These are phyloP conservation scores for Xylariaceae sp. DNA, from an alignment of 2,329 filamentous ascomycete genomes.

Conservation along the genomic window DNA sequence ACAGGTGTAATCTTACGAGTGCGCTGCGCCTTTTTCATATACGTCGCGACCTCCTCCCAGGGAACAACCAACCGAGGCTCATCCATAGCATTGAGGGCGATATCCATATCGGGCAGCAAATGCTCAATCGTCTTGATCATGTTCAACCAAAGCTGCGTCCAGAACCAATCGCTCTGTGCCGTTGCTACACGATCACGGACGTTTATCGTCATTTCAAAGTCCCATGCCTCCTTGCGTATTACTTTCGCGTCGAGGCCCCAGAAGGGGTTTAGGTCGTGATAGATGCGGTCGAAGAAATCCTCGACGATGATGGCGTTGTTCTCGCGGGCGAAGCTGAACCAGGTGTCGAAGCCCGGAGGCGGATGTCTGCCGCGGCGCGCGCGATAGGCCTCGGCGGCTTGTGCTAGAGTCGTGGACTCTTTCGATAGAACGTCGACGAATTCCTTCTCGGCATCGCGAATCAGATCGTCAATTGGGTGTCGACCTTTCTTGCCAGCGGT, in stretches of 20 bases:
- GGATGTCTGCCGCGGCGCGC: conserved; percentile 44
- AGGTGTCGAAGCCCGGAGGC: conserved; percentile 44
- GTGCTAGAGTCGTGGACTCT: conserved; percentile 38
- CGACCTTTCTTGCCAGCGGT: neutral
- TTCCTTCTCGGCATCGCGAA: conserved; percentile 36
- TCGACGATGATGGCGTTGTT: conserved; percentile 42
- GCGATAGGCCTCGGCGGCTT: conserved; percentile 43
- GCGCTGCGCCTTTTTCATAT: conserved; percentile 48
- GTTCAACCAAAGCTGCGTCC: conserved; percentile 52
- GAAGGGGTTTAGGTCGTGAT: conserved; percentile 48
- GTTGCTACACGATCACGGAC: conserved; percentile 49
- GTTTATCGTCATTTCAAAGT: conserved; percentile 58
- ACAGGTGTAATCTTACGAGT: conserved; percentile 41
- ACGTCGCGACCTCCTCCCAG: conserved; percentile 54
- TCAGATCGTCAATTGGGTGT: conserved; percentile 44
- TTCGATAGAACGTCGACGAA: conserved; percentile 38
- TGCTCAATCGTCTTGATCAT: conserved; percentile 50
- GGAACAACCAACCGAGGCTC: conserved; percentile 60
- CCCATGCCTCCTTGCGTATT: conserved; percentile 48
- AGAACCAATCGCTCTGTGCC: conserved; percentile 51
- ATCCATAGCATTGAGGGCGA: conserved; percentile 62
- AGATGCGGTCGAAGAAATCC: conserved; percentile 49
- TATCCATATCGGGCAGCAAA: conserved; percentile 60
- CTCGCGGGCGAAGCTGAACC: conserved; percentile 42
- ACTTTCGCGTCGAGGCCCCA: conserved; percentile 46